Conservation (phyloP, 2,329 filamentous ascomycete species). For the Aspergillus sp. region DNA sequence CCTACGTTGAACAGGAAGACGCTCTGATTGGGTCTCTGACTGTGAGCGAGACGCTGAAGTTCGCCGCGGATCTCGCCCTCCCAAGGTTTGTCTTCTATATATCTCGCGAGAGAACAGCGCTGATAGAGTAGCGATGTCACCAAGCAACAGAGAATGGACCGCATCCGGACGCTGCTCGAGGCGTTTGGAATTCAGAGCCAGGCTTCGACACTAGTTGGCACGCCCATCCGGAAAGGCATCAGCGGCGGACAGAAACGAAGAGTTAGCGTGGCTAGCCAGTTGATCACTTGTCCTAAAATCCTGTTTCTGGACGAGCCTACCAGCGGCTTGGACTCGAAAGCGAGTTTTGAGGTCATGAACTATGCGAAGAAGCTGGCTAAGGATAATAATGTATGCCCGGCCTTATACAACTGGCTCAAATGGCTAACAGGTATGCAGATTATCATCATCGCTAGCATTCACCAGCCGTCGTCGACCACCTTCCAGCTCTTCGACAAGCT, state of each 20-base stretch:
- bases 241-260: slow-evolving; percentile 78
- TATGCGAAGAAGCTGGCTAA: slow-evolving; percentile 60
- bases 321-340: slow-evolving; percentile 69
- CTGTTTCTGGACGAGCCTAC: slow-evolving; percentile 80
- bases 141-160: slow-evolving; percentile 50
- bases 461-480: slow-evolving; percentile 72
- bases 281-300: slow-evolving; percentile 72
- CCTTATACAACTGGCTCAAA: not conserved
- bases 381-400: slow-evolving; percentile 50
- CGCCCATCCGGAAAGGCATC: slow-evolving; percentile 72
- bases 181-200: slow-evolving; percentile 66
- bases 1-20: slow-evolving; percentile 84
- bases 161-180: slow-evolving; percentile 57
- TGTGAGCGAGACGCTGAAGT: slow-evolving; percentile 67
- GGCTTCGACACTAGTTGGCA: slow-evolving; percentile 64
- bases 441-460: slow-evolving; percentile 72
- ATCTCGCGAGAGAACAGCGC: not conserved
- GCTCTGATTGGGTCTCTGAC: slow-evolving; percentile 72
- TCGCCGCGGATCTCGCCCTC: slow-evolving; percentile 61
- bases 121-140: slow-evolving; percentile 34
- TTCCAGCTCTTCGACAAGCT: slow-evolving; percentile 76
- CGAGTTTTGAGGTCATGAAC: slow-evolving; percentile 65
- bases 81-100: slow-evolving; percentile 34
- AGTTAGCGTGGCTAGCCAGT: slow-evolving; percentile 67
- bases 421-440: slow-evolving; percentile 41